phyloP scores from a whole-genome alignment of 805 yeast genomes.

The Candida ovalis region DNA sequence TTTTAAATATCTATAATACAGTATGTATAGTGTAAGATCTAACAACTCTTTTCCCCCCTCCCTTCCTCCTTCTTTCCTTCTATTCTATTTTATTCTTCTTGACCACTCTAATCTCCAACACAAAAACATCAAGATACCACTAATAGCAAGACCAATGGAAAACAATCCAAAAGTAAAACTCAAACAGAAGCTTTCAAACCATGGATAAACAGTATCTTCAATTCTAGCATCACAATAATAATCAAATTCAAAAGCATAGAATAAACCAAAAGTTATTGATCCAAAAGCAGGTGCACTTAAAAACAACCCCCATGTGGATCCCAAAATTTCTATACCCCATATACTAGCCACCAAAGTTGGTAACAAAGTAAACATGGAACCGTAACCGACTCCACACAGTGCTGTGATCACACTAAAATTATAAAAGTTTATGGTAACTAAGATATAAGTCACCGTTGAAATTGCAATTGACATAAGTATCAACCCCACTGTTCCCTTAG shows the following conservation, averaged over 20 bases:
- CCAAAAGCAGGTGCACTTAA: slow-evolving; percentile 89
- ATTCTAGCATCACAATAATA: slow-evolving; percentile 22
- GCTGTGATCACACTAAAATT: slow-evolving; percentile 10
- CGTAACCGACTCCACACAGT: slow-evolving; percentile 68
- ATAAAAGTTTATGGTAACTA: slow-evolving; percentile 10
- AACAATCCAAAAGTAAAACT: slow-evolving; percentile 15
- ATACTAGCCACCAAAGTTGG: slow-evolving; percentile 74
- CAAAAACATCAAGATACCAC: slow-evolving; percentile 10
- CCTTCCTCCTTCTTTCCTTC: neutral
- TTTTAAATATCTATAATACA: neutral
- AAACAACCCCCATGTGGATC: slow-evolving; percentile 84
- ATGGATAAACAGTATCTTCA: neutral
- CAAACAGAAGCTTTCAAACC: slow-evolving; percentile 10
- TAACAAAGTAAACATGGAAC: slow-evolving; percentile 74
- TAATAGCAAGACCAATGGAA: slow-evolving; percentile 8
- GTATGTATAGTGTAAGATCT: neutral
- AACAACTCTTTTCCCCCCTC: neutral
- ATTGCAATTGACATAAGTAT: slow-evolving; percentile 6
- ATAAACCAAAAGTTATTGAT: slow-evolving; percentile 59
- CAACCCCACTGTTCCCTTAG: slow-evolving; percentile 6
- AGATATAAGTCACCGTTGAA: slow-evolving; percentile 8
- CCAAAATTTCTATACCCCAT: slow-evolving; percentile 84
- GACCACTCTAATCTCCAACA: slow-evolving; percentile 19
- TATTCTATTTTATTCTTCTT: neutral
- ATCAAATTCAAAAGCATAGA: slow-evolving; percentile 66